Percentiles rank a stretch among this genome's conserved stretches.
These are phyloP conservation scores for Mesembryanthemum crystallinum DNA, from an alignment of 148 eudicot species.

Conservation along the genomic window DNA sequence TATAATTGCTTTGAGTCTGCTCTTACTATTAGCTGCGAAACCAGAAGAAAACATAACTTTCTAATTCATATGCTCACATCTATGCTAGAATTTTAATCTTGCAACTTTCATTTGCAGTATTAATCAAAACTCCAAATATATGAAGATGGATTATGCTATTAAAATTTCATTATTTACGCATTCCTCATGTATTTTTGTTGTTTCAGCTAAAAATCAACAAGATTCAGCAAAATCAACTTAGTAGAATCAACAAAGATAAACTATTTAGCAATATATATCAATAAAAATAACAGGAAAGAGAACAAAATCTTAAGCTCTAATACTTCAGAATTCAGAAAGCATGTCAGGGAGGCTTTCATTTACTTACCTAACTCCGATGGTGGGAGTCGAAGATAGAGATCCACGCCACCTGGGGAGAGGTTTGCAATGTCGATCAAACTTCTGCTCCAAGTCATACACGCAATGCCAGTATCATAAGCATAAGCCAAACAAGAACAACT, in stretches of 20 bases:
- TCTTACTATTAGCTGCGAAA: slow-evolving; percentile 28
- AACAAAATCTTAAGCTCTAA: not conserved
- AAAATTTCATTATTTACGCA: too few species aligned
- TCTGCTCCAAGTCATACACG: slow-evolving; percentile 55
- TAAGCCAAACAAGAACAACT: slow-evolving; percentile 61
- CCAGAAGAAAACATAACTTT: not conserved
- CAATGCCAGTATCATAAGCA: slow-evolving; percentile 33
- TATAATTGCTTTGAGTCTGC: slow-evolving; percentile 13
- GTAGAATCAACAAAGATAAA: not conserved
- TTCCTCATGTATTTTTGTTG: too few species aligned
- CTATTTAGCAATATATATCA: not conserved
- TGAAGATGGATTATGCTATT: too few species aligned
- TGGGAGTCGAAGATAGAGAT: slow-evolving; percentile 46
- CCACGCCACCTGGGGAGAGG: slow-evolving; percentile 32
- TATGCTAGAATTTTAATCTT: too few species aligned
- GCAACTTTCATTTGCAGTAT: too few species aligned
- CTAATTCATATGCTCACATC: too few species aligned
- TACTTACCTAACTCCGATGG: slow-evolving; percentile 55
- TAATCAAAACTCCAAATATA: too few species aligned
- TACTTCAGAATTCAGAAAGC: not conserved
- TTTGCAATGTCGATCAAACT: slow-evolving; percentile 44
- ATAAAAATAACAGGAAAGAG: not conserved
- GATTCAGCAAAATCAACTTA: not conserved
- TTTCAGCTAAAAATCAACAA: too few species aligned
- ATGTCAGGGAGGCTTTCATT: not conserved